phyloP scores from a whole-genome alignment of 2,329 filamentous ascomycete species.

The Hypomyces rosellus region DNA sequence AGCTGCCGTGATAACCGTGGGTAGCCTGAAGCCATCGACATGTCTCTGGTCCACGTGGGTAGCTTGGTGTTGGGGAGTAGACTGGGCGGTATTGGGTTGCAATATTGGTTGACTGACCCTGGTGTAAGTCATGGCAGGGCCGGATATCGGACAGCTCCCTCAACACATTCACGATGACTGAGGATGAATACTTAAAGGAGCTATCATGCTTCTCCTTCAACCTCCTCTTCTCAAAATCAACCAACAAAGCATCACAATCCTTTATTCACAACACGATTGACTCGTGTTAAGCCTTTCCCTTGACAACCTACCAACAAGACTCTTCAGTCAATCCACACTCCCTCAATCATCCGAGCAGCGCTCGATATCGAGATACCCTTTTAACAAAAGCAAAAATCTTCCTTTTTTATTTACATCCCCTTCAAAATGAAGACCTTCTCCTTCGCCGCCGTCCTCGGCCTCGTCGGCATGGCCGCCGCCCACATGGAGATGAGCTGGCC shows the following conservation, averaged over 20 bases:
- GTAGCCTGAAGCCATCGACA: background rate
- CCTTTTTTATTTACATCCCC: background rate
- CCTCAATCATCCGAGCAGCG: background rate
- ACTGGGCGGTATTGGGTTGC: background rate
- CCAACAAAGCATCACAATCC: background rate
- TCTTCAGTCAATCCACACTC: background rate
- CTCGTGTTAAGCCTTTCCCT: background rate
- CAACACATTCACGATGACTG: background rate
- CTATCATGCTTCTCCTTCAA: background rate
- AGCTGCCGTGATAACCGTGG: background rate
- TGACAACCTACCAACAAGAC: background rate
- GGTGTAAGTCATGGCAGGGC: background rate
- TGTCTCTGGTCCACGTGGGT: background rate
- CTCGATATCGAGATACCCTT: background rate
- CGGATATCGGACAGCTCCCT: background rate
- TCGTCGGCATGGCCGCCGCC: constrained; percentile 20
- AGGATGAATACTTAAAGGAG: background rate
- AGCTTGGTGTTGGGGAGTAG: background rate
- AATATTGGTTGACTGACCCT: background rate
- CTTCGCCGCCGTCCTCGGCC: constrained; percentile 6
- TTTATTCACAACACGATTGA: constrained; percentile 1
- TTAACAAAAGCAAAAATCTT: background rate
- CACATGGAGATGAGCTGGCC: constrained; percentile 49
- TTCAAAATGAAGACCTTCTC: constrained; percentile 10
- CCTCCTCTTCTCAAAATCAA: background rate